A percentile compares a stretch with the other conserved stretches of the same genome.
These are phyloP conservation scores for Populus hybrid DNA, from an alignment of 441 rosid species.

Conservation along the genomic window DNA sequence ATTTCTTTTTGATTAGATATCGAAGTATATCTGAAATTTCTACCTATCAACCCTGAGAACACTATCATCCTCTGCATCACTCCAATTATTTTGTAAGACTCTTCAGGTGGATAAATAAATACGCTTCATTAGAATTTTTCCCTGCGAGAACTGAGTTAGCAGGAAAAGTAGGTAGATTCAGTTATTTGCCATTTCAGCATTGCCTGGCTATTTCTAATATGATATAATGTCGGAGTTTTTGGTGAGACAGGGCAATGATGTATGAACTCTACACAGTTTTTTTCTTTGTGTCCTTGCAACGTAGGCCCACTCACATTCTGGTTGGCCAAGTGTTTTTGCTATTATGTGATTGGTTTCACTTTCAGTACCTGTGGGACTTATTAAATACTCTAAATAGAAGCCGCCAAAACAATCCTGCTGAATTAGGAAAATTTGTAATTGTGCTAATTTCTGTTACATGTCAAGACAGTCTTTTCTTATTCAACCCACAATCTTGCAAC, in stretches of 20 bases:
- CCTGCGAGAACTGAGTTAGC: not conserved
- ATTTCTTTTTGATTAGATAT: too few species aligned
- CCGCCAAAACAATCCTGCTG: not conserved
- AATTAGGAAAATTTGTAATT: not conserved
- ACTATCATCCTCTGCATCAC: not conserved
- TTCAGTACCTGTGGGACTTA: not conserved
- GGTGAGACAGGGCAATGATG: not conserved
- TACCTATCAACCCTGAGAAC: not conserved
- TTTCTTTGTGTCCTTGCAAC: not conserved
- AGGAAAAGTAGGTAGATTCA: not conserved
- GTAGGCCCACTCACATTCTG: not conserved
- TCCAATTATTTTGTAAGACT: not conserved
- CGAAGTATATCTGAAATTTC: not conserved
- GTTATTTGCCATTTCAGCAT: not conserved
- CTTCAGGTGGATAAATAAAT: not conserved
- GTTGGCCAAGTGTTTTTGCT: not conserved
- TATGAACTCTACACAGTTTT: not conserved
- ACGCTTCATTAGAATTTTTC: not conserved
- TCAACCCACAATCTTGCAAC: too few species aligned
- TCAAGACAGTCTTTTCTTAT: too few species aligned
- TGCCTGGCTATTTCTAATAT: not conserved
- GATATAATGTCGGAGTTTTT: not conserved
- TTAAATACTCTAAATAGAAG: not conserved
- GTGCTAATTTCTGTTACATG: not conserved
- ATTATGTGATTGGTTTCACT: not conserved